Evolutionary conservation across 495 filamentous ascomycete species (phyloP).

Genomic region (Hamigera avellanea): DNA sequence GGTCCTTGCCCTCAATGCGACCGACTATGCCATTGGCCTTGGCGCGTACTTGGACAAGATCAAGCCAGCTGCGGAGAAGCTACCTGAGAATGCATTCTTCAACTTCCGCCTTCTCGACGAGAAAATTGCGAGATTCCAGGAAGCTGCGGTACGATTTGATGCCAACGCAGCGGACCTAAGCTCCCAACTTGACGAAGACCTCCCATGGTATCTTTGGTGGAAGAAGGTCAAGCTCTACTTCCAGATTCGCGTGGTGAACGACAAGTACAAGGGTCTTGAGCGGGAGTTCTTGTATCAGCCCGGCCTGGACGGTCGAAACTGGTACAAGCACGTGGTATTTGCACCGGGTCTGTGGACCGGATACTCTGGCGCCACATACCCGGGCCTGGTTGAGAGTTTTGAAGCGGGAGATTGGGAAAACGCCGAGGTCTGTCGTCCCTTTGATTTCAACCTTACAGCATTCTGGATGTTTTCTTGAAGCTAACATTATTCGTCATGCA

Average conservation of each 20-base stretch:
- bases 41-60: conserved; percentile 40
- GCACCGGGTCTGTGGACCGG: conserved; percentile 79
- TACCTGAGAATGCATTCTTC: conserved; percentile 15
- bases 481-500: conserved; percentile 9
- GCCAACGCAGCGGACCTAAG: conserved; percentile 38
- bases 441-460: background rate
- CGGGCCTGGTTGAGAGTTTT: conserved; percentile 49
- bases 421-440: conserved; percentile 21
- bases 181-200: conserved; percentile 33
- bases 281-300: conserved; percentile 45
- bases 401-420: conserved; percentile 39
- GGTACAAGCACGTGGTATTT: conserved; percentile 64
- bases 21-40: conserved; percentile 34
- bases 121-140: conserved; percentile 36
- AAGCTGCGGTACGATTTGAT: conserved; percentile 39
- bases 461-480: conserved; percentile 2
- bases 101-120: conserved; percentile 35
- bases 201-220: conserved; percentile 75
- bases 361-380: conserved; percentile 66
- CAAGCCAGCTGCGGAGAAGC: conserved; percentile 30
- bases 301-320: conserved; percentile 46
- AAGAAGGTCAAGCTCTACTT: conserved; percentile 50
- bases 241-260: conserved; percentile 41
- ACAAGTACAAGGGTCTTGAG: conserved; percentile 51
- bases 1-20: conserved; percentile 34